phyloP scores from a whole-genome alignment of 2,329 filamentous ascomycete species.

The Clonostachys chloroleuca region DNA sequence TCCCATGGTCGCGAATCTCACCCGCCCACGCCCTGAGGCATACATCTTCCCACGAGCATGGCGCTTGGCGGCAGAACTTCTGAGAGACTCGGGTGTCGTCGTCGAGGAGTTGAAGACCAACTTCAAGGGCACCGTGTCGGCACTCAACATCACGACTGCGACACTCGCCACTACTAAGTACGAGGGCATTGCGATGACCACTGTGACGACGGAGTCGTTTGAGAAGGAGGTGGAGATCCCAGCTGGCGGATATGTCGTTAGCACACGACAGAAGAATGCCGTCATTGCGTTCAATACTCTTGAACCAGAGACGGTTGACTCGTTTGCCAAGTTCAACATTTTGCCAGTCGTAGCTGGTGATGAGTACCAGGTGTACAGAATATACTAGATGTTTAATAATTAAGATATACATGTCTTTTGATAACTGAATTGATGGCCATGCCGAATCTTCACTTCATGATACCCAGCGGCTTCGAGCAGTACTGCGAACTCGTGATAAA shows the following conservation, averaged over 20 bases:
- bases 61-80: constrained; percentile 15
- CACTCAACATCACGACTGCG: constrained; percentile 12
- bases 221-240: constrained; percentile 14
- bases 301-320: constrained; percentile 24
- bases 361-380: constrained; percentile 14
- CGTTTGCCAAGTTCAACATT: constrained; percentile 21
- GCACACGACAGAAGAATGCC: constrained; percentile 22
- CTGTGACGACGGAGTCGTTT: constrained; percentile 9
- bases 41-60: constrained; percentile 20
- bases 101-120: constrained; percentile 11
- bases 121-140: constrained; percentile 17
- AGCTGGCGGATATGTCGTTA: constrained; percentile 18
- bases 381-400: neutral
- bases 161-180: constrained; percentile 11
- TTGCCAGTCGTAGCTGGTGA: constrained; percentile 17
- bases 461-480: too few relatives aligned
- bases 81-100: constrained; percentile 12
- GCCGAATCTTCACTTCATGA: too few relatives aligned
- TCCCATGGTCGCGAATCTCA: constrained; percentile 15
- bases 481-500: too few relatives aligned
- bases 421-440: too few relatives aligned
- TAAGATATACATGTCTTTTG: too few relatives aligned
- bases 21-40: constrained; percentile 16
- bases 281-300: constrained; percentile 16
- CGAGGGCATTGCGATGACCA: constrained; percentile 15